Percentiles rank a stretch among this genome's conserved stretches.
Evolutionary conservation across 1,284 basidiomycete species (phyloP).

Genomic region (Phlebopus sp.): DNA sequence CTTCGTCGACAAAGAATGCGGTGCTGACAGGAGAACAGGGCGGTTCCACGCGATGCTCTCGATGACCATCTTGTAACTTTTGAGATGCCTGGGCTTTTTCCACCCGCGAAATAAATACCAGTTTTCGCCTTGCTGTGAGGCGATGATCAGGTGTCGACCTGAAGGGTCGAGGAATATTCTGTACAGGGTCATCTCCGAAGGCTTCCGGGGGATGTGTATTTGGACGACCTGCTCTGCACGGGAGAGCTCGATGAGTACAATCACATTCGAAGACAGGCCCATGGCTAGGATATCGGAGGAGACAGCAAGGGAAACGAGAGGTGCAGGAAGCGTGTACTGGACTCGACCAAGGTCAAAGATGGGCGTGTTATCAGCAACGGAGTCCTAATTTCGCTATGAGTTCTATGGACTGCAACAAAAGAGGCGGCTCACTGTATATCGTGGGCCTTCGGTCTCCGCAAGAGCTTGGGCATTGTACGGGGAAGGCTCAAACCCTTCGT

Average conservation of each 20-base stretch:
- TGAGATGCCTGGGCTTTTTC: slow-evolving; percentile 77
- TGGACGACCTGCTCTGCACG: slow-evolving; percentile 79
- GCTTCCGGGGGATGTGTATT: slow-evolving; percentile 72
- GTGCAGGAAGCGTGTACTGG: slow-evolving; percentile 84
- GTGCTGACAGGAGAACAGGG: slow-evolving; percentile 61
- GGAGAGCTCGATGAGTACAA: slow-evolving; percentile 84
- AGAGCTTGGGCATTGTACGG: slow-evolving; percentile 50
- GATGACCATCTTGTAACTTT: slow-evolving; percentile 82
- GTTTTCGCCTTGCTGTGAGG: slow-evolving; percentile 86
- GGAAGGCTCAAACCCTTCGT: slow-evolving; percentile 84
- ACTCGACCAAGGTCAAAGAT: slow-evolving; percentile 86
- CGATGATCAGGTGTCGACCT: slow-evolving; percentile 85
- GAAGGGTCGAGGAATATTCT: slow-evolving; percentile 90
- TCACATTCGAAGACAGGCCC: slow-evolving; percentile 72
- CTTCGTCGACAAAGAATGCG: slow-evolving; percentile 69
- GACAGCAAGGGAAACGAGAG: slow-evolving; percentile 76
- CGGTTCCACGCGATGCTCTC: slow-evolving; percentile 95
- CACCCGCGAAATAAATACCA: slow-evolving; percentile 86
- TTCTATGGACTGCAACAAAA: slow-evolving; percentile 4
- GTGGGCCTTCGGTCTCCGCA: slow-evolving; percentile 37
- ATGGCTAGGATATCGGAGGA: slow-evolving; percentile 86
- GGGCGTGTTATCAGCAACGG: slow-evolving; percentile 44
- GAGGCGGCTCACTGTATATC: slow-evolving; percentile 37
- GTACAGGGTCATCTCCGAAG: slow-evolving; percentile 66
- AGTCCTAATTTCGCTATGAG: slow-evolving; percentile 29